Conservation (phyloP, 225 moss, liverwort and hornwort species). For the Anthoceros angustus region DNA sequence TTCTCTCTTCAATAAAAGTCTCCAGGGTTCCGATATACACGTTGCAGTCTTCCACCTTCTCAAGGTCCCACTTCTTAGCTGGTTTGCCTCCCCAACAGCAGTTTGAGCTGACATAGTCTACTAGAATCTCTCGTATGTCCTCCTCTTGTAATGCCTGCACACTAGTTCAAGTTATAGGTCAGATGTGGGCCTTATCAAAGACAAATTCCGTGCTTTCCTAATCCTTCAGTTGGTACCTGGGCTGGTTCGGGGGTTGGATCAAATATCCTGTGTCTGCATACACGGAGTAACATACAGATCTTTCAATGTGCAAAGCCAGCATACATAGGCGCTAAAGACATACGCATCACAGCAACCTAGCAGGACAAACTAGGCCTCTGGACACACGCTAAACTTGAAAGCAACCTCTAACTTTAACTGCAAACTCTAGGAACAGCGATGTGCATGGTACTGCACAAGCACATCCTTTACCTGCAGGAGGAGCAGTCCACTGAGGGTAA, state of each 20-base stretch:
- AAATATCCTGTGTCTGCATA: neutral
- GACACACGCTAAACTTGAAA: too few relatives aligned
- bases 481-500: conserved; percentile 57
- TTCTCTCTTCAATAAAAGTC: conserved; percentile 84
- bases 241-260: neutral
- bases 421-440: neutral
- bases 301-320: neutral
- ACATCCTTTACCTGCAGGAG: conserved; percentile 20
- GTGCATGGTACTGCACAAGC: neutral
- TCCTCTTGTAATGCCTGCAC: conserved; percentile 57
- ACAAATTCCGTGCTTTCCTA: conserved; percentile 13
- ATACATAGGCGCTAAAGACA: too few relatives aligned
- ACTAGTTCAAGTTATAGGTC: conserved; percentile 14
- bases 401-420: too few relatives aligned
- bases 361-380: neutral
- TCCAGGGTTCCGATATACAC: conserved; percentile 68
- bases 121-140: conserved; percentile 54
- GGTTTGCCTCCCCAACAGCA: conserved; percentile 68
- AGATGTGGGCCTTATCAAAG: neutral
- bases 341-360: neutral
- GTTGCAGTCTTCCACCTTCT: conserved; percentile 75
- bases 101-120: conserved; percentile 36
- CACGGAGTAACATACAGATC: neutral
- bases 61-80: conserved; percentile 61
- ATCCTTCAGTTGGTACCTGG: conserved; percentile 15